phyloP scores from a whole-genome alignment of 129 eudicot species.

The Helianthus tuberosus region DNA sequence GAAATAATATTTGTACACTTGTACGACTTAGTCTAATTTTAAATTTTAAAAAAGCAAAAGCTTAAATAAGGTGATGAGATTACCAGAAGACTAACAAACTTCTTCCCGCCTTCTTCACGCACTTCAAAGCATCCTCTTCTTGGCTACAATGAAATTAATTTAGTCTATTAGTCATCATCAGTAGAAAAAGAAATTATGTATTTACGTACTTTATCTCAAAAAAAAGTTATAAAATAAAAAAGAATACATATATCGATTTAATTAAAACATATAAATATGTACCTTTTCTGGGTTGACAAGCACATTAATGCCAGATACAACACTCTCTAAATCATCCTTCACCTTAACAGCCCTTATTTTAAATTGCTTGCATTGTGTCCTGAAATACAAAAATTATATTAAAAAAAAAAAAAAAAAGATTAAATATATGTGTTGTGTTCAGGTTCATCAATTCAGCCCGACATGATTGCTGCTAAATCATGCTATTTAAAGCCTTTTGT shows the following conservation, averaged over 20 bases:
- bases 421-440: too few species aligned
- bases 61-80: background rate
- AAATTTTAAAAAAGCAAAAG: background rate
- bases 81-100: constrained; percentile 74
- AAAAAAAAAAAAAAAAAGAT: constrained; percentile 9
- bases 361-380: constrained; percentile 72
- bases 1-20: background rate
- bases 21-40: background rate
- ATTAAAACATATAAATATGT: background rate
- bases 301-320: constrained; percentile 63
- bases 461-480: background rate
- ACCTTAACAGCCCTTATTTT: constrained; percentile 69
- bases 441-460: background rate
- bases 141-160: constrained; percentile 44
- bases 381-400: constrained; percentile 15
- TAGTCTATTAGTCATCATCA: background rate
- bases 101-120: constrained; percentile 75
- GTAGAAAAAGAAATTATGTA: background rate
- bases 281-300: constrained; percentile 86
- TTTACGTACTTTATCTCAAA: too few species aligned
- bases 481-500: background rate
- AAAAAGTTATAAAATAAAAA: background rate
- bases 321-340: constrained; percentile 65
- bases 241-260: background rate
- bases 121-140: constrained; percentile 91